These are phyloP conservation scores for Podospora sp. DNA, from an alignment of 495 filamentous ascomycete species.

Conservation along the genomic window DNA sequence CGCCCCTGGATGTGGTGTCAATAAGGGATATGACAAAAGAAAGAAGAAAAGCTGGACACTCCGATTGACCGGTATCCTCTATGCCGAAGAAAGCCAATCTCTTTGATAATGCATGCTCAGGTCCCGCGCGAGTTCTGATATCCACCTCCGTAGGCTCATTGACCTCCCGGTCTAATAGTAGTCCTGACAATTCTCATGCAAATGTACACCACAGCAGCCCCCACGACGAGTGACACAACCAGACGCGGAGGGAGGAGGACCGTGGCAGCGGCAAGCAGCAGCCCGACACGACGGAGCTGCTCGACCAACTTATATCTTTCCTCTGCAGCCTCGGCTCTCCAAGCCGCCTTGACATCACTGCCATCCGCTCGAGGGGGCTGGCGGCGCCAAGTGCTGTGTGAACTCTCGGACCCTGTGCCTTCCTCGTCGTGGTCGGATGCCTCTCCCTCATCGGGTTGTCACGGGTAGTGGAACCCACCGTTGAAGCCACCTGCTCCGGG, in stretches of 20 bases:
- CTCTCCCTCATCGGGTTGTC: slow-evolving; percentile 47
- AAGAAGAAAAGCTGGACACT: slow-evolving; percentile 12
- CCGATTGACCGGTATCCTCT: slow-evolving; percentile 10
- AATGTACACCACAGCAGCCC: slow-evolving; percentile 32
- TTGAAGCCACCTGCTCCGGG: slow-evolving; percentile 39
- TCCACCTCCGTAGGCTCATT: slow-evolving; percentile 8
- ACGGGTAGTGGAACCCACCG: slow-evolving; percentile 47
- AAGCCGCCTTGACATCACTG: slow-evolving; percentile 31
- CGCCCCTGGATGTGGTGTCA: slow-evolving; percentile 24
- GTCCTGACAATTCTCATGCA: slow-evolving; percentile 27
- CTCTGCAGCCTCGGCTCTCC: slow-evolving; percentile 28
- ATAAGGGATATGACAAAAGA: slow-evolving; percentile 12
- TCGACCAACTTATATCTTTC: slow-evolving; percentile 33
- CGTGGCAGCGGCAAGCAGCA: slow-evolving; percentile 35
- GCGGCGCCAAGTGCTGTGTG: slow-evolving; percentile 24
- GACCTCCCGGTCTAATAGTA: slow-evolving; percentile 13
- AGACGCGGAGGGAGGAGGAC: slow-evolving; percentile 43
- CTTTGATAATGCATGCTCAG: slow-evolving; percentile 14
- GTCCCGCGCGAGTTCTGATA: neutral
- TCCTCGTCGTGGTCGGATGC: slow-evolving; percentile 24
- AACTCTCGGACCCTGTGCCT: slow-evolving; percentile 21
- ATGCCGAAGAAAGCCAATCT: slow-evolving; percentile 21
- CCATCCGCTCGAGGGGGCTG: neutral
- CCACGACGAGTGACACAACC: slow-evolving; percentile 29
- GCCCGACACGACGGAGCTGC: slow-evolving; percentile 35